Evolutionary conservation across 768 basidiomycete species (phyloP).

Genomic region (Pisolithus orientalis): DNA sequence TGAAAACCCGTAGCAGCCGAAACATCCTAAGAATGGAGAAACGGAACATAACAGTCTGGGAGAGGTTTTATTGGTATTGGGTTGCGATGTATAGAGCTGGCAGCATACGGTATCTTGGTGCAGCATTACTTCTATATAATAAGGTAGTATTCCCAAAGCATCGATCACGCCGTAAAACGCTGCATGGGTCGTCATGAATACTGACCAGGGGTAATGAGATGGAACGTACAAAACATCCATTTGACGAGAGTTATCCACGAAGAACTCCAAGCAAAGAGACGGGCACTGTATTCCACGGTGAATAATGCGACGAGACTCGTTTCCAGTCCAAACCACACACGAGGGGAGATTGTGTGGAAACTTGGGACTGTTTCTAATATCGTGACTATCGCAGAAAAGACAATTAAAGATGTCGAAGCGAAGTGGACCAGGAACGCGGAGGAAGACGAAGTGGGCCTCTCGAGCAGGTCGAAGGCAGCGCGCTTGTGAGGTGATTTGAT

Average conservation of each 20-base stretch:
- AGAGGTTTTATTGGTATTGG: conserved; percentile 1
- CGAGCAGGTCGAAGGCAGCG: conserved; percentile 63
- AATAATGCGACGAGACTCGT: conserved; percentile 80
- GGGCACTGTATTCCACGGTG: conserved; percentile 75
- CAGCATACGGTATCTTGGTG: conserved; percentile 78
- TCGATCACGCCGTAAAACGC: conserved; percentile 87
- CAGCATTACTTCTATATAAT: conserved; percentile 80
- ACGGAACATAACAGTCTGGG: conserved; percentile 75
- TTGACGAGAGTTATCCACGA: conserved; percentile 53
- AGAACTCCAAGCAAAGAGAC: conserved; percentile 70
- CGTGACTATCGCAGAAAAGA: conserved; percentile 70
- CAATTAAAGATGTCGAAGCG: conserved; percentile 62
- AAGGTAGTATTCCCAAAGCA: conserved; percentile 78
- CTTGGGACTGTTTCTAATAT: conserved; percentile 75
- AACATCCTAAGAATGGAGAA: conserved; percentile 91
- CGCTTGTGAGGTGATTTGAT: conserved; percentile 50
- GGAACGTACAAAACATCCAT: conserved; percentile 62
- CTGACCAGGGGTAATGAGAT: background rate
- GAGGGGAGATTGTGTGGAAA: conserved; percentile 61
- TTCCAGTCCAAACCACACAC: conserved; percentile 84
- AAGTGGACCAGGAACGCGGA: conserved; percentile 75
- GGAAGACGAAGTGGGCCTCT: conserved; percentile 70
- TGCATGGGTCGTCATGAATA: conserved; percentile 17
- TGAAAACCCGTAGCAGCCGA: conserved; percentile 80
- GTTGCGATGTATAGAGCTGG: background rate